These are phyloP conservation scores for Yamadazyma endophytica DNA, from an alignment of 805 yeast species.

Conservation along the genomic window DNA sequence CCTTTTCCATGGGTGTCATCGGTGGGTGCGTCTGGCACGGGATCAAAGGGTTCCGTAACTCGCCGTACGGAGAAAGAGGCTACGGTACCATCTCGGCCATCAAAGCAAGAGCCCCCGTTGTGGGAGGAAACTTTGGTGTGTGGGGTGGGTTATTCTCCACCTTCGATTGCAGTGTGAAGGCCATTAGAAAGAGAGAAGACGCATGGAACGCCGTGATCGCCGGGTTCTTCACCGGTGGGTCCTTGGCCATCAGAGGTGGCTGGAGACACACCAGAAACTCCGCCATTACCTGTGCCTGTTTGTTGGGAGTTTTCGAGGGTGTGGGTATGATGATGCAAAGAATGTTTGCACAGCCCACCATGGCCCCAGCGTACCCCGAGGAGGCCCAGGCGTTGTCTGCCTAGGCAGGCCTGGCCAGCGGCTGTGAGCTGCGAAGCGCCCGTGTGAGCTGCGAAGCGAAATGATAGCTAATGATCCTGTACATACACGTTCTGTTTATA, in stretches of 20 bases:
- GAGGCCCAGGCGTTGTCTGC: conserved; percentile 36
- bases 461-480: too few species aligned
- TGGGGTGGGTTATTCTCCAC: conserved; percentile 99
- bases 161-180: conserved; percentile 93
- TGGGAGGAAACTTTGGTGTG: conserved; percentile 98
- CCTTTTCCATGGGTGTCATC: conserved; percentile 97
- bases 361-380: conserved; percentile 45
- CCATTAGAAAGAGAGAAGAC: conserved; percentile 94
- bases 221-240: conserved; percentile 97
- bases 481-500: too few species aligned
- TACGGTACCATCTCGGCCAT: conserved; percentile 86
- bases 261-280: conserved; percentile 95
- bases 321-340: conserved; percentile 95
- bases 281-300: conserved; percentile 96
- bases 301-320: conserved; percentile 96
- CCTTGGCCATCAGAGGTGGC: conserved; percentile 97
- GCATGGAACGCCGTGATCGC: conserved; percentile 98
- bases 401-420: conserved; percentile 9
- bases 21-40: conserved; percentile 99
- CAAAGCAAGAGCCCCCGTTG: conserved; percentile 95
- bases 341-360: conserved; percentile 70
- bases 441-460: too few species aligned
- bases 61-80: conserved; percentile 95
- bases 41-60: conserved; percentile 96
- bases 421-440: too few species aligned